phyloP scores from a whole-genome alignment of 2,329 filamentous ascomycete genomes.

The Coniella vitis region DNA sequence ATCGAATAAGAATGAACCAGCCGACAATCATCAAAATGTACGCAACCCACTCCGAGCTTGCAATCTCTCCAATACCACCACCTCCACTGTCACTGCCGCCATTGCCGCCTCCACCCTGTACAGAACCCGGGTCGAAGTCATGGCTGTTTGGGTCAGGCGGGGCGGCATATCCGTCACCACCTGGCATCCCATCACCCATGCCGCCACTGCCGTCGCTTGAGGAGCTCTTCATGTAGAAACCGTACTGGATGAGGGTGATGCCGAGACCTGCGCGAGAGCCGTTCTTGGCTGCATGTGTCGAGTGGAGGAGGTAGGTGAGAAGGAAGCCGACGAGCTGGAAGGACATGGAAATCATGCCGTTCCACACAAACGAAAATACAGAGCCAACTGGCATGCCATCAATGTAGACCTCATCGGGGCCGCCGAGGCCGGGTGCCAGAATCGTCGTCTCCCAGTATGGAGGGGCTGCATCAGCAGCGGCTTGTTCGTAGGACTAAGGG shows the following conservation, averaged over 20 bases:
- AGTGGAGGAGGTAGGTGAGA: conserved; percentile 95
- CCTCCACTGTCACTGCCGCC: conserved; percentile 25
- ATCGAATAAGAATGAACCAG: conserved; percentile 94
- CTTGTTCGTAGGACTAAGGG: conserved; percentile 88
- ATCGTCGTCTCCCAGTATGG: conserved; percentile 99
- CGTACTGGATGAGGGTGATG: conserved; percentile 92
- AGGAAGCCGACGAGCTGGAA: conserved; percentile 97
- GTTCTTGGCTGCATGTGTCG: conserved; percentile 96
- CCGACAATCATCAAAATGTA: conserved; percentile 95
- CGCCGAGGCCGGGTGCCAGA: conserved; percentile 80
- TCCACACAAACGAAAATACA: conserved; percentile 83
- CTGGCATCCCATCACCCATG: conserved; percentile 32
- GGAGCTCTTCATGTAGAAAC: conserved; percentile 83
- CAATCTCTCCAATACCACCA: conserved; percentile 50
- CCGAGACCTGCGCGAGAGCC: conserved; percentile 90
- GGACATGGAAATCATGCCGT: conserved; percentile 93
- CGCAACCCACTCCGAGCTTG: conserved; percentile 78
- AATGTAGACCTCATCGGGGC: conserved; percentile 92
- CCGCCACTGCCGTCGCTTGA: conserved; percentile 21
- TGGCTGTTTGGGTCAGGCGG: conserved; percentile 87
- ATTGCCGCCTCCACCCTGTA: conserved; percentile 35
- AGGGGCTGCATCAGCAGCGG: conserved; percentile 88
- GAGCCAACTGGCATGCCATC: conserved; percentile 91
- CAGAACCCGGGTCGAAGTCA: conserved; percentile 71
- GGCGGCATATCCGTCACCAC: conserved; percentile 47